phyloP scores from a whole-genome alignment of 441 rosid genomes.

The Erodium chrysanthum region DNA sequence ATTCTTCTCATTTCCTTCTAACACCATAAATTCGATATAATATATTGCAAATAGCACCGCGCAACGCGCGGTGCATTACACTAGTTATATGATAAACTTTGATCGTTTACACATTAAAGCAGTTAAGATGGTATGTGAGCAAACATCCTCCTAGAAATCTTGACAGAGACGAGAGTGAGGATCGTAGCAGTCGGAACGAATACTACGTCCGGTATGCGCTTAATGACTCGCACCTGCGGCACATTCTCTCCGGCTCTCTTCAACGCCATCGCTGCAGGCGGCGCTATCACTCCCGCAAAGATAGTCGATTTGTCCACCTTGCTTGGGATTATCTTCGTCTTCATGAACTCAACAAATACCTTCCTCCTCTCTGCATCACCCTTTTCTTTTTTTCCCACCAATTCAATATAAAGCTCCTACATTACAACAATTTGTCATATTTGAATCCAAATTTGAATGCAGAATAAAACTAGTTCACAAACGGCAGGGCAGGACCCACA shows the following conservation, averaged over 20 bases:
- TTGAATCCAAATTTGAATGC: no score
- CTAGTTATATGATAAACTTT: no score
- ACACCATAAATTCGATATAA: no score
- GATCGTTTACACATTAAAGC: no score
- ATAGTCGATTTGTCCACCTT: conserved; percentile 47
- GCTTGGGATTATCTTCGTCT: conserved; percentile 30
- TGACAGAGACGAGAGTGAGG: conserved; percentile 48
- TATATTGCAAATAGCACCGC: no score
- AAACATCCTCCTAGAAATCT: conserved; percentile 54
- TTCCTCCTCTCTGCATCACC: conserved; percentile 24
- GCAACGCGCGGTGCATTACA: no score
- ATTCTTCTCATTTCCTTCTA: no score
- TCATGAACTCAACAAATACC: conserved; percentile 38
- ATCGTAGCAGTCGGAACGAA: conserved; percentile 64
- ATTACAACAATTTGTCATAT: no score
- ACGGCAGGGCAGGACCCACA: conserved; percentile 25
- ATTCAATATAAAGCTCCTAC: conserved; percentile 36
- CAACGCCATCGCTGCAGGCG: conserved; percentile 81
- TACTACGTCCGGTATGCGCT: conserved; percentile 61
- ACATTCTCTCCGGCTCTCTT: conserved; percentile 73
- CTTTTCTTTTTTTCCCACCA: conserved; percentile 32
- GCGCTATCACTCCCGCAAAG: conserved; percentile 48
- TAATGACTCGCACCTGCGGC: conserved; percentile 53
- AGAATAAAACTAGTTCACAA: background rate
- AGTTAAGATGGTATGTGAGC: conserved; percentile 18